phyloP scores from a whole-genome alignment of 495 filamentous ascomycete species.

The Daldinia childiae region DNA sequence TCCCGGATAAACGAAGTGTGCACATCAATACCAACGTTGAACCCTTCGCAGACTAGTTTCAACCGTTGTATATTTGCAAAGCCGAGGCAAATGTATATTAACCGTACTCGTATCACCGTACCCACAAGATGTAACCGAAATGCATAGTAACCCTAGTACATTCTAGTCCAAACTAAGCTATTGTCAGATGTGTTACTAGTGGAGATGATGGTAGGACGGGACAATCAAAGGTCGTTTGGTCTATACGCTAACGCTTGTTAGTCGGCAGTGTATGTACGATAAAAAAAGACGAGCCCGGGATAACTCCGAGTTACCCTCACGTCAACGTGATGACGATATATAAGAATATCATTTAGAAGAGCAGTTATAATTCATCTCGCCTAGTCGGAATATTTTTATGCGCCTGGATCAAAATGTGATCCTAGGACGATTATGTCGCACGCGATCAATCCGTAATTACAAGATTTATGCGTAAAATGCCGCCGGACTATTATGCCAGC shows the following conservation, averaged over 20 bases:
- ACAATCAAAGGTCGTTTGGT: slow-evolving; percentile 26
- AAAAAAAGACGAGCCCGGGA: slow-evolving; percentile 23
- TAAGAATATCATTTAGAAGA: slow-evolving; percentile 19
- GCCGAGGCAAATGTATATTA: slow-evolving; percentile 34
- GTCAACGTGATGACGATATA: slow-evolving; percentile 32
- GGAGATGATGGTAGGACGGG: slow-evolving; percentile 33
- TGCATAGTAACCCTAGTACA: slow-evolving; percentile 31
- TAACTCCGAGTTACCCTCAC: slow-evolving; percentile 33
- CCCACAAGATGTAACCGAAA: slow-evolving; percentile 41
- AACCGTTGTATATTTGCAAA: slow-evolving; percentile 7
- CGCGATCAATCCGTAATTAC: slow-evolving; percentile 46
- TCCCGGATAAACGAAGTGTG: not conserved
- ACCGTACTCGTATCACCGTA: slow-evolving; percentile 39
- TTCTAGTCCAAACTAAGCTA: slow-evolving; percentile 13
- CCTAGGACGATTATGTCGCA: slow-evolving; percentile 40
- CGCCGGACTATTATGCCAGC: slow-evolving; percentile 42
- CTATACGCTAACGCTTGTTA: slow-evolving; percentile 30
- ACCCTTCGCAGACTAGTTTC: not conserved
- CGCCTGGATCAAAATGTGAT: slow-evolving; percentile 44
- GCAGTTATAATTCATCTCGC: slow-evolving; percentile 39
- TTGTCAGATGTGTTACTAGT: slow-evolving; percentile 31
- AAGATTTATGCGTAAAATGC: slow-evolving; percentile 48
- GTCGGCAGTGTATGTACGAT: slow-evolving; percentile 21
- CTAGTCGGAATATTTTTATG: slow-evolving; percentile 46
- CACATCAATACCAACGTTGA: not conserved